A percentile compares a stretch with the other conserved stretches of the same genome.
Evolutionary conservation across 2,329 filamentous ascomycete species (phyloP).

Genomic region (Diplodia intermedia): DNA sequence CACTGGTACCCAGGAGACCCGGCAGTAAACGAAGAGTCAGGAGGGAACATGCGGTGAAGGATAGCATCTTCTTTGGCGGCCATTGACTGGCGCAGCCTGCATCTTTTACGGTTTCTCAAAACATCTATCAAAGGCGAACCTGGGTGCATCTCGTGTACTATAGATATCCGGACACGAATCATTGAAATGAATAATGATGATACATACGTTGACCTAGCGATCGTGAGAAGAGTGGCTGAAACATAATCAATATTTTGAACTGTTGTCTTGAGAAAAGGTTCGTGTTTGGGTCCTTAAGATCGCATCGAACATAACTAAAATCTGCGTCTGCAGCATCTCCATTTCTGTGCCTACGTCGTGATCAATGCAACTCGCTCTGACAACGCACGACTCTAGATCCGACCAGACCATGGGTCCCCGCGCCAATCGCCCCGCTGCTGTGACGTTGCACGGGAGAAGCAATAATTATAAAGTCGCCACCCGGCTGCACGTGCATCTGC

Average conservation of each 20-base stretch:
- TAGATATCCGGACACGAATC: conserved; percentile 11
- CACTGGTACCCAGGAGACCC: conserved; percentile 51
- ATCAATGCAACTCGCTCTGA: neutral
- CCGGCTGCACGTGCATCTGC: neutral
- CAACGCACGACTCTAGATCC: neutral
- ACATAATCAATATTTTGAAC: neutral
- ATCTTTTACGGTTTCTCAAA: neutral
- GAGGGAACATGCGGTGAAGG: no score
- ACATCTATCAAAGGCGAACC: neutral
- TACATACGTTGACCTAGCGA: neutral
- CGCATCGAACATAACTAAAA: no score
- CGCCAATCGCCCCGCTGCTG: neutral
- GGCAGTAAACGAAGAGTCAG: conserved; percentile 30
- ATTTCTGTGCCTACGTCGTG: neutral
- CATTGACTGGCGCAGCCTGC: conserved; percentile 15
- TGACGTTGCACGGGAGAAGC: neutral
- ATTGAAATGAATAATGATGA: conserved; percentile 14
- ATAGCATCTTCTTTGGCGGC: neutral
- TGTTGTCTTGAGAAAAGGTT: neutral
- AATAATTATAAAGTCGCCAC: neutral
- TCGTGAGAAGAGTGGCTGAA: neutral
- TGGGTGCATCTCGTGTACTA: neutral
- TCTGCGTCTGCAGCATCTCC: no score
- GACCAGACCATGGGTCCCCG: neutral
- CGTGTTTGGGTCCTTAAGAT: neutral